These are phyloP conservation scores for Thelonectria discophora DNA, from an alignment of 2,329 filamentous ascomycete genomes.

Conservation along the genomic window DNA sequence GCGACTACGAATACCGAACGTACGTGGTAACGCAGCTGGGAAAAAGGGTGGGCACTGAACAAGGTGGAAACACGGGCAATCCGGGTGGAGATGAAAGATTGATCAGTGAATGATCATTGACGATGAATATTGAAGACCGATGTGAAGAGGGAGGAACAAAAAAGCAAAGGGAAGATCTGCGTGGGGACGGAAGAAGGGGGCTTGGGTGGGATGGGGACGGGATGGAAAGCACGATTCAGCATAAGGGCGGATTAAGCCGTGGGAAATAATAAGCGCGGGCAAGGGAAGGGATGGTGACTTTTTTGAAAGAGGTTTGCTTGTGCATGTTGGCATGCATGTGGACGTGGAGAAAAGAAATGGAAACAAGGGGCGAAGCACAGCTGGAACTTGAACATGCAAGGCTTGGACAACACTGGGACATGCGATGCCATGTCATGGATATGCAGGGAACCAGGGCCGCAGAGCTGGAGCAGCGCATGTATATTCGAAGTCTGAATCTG, in stretches of 20 bases:
- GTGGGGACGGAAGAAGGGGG: constrained; percentile 6
- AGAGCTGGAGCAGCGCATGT: background rate
- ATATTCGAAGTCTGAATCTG: background rate
- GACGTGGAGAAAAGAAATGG: background rate
- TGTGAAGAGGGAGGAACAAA: background rate
- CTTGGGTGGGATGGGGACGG: background rate
- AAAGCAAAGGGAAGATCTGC: constrained; percentile 10
- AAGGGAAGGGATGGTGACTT: background rate
- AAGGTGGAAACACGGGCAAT: background rate
- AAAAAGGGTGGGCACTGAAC: background rate
- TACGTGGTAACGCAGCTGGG: background rate
- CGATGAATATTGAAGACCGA: background rate
- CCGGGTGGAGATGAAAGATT: background rate
- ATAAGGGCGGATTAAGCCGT: background rate
- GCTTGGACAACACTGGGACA: constrained; percentile 1
- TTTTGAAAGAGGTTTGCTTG: background rate
- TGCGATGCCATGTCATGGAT: constrained; percentile 20
- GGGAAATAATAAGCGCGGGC: background rate
- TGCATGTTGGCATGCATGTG: background rate
- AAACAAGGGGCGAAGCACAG: constrained; percentile 3
- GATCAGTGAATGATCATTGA: too few species aligned
- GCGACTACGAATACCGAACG: constrained; percentile 23
- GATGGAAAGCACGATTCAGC: background rate
- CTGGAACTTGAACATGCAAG: too few species aligned
- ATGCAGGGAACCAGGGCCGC: background rate